Conservation (phyloP, 164 flowering plant genomes). For the Pachysandra terminalis region DNA sequence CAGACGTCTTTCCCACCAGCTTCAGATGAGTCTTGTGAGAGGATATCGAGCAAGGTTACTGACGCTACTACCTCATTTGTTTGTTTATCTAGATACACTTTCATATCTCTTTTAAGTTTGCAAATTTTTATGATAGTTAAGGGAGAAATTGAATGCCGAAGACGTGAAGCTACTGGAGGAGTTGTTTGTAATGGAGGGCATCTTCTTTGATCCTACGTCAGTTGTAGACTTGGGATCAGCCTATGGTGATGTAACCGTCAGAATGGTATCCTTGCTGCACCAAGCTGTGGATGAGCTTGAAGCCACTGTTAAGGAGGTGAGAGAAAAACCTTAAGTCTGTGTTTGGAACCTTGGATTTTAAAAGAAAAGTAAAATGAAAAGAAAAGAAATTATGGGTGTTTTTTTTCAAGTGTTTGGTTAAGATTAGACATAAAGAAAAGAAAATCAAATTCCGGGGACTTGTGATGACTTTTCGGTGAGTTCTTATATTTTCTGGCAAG, state of each 20-base stretch:
- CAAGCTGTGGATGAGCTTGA: constrained; percentile 47
- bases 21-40: constrained; percentile 40
- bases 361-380: too few relatives aligned
- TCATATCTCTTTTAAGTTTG: background rate
- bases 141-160: constrained; percentile 45
- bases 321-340: constrained; percentile 4
- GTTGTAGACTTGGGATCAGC: constrained; percentile 42
- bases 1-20: constrained; percentile 17
- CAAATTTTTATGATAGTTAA: constrained; percentile 31
- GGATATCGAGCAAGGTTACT: constrained; percentile 57
- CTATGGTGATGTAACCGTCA: constrained; percentile 37
- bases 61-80: background rate
- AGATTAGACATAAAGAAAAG: too few relatives aligned
- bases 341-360: too few relatives aligned
- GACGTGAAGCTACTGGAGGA: constrained; percentile 62
- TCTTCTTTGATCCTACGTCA: constrained; percentile 39
- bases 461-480: too few relatives aligned
- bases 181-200: constrained; percentile 52
- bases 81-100: background rate
- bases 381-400: too few relatives aligned
- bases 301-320: constrained; percentile 46
- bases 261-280: constrained; percentile 44
- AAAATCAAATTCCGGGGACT: too few relatives aligned
- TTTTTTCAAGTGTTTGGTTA: too few relatives aligned
- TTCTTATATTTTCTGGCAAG: too few relatives aligned